Evolutionary conservation across 257 asterid species (phyloP), one percentile per base, ranked within the genome.

Genomic region (Agastache rugosa): DNA sequence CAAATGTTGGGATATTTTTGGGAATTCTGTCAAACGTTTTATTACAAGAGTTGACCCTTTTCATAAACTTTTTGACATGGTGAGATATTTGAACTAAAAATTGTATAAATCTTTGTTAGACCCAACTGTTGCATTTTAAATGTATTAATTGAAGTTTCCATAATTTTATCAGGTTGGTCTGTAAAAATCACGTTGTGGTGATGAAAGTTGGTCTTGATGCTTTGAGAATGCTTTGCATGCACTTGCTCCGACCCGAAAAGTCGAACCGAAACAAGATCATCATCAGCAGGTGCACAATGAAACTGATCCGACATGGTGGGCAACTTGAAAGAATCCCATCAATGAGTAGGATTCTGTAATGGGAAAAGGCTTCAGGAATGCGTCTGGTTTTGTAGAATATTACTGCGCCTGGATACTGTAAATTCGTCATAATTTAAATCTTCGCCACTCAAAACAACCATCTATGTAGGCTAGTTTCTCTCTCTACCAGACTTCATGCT

Each of bases 391-490:
- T 66, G 69, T 50, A 56, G 63, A 50, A 48, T 44, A 8, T 19
- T 11, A 8, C 60, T 53, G 41, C 34, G n/a, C 69, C 72, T 17
- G 25, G 72, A 55, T 8, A 41, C 56, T 77, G 82, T 77, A 75
- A 16, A 81, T 69, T 47, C 0, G 16, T 19, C 39, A 19, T 34
- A 47, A 60, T 48, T 53, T 58, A 41, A 22, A 20, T 29, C 17
- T 39, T 5, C 58, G n/a, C 66, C 42, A 47, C 16, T 31, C 25
- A 14, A 20, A 42, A 39, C 29, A 47, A 59, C 76, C 25, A 16
- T 34, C 11, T 29, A 9, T 7, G 16, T 54, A 25, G 27, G 35
- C 16, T 50, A 12, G 17, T 19, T 55, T 65, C 0, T 37, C 10
- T 44, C 19, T 62, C 41, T 17, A 25, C 61, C 17, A 23, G 19